Base-by-base conservation (phyloP, 768 basidiomycete genomes). In the Pleurotus citrinopileatus region DNA sequence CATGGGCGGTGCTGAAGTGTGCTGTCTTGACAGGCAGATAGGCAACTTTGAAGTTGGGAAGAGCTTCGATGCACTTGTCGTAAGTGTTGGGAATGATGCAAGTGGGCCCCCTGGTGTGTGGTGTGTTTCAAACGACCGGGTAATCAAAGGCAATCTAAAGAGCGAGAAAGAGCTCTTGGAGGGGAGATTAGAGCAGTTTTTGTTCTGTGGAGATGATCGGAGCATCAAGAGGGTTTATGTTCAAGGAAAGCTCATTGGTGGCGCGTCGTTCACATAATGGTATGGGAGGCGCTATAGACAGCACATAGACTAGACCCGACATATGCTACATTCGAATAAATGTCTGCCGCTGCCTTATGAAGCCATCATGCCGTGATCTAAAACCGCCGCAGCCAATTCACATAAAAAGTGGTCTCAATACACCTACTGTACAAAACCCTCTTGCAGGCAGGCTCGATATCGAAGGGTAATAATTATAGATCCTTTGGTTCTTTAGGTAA, bases 51-150 rank as follows among this genome's bases (percentile, higher is more conserved):
- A 73, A 12, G 72, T 75, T 2, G 94, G 92, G 2, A 96, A 94
- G 71, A 85, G 83, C 57, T 98, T 98, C 63, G 96, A 98, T 64
- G 96, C 96, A 0, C 70, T 98, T 6, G 58, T 91, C 3, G 83
- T 96, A 20, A 81, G 74, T 63, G 73, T 89, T 6, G 70, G 75
- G 27, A 65, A 67, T 40, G 79, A 77, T 34, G 65, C 75, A 26
- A 26, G 19, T 8, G 81, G 77, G 1, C 86, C 85, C 52, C 81
- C 81, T 2, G 77, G 72, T 4, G 57, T 89, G 22, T 87, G 83
- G 84, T 73, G 72, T 29, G 68, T 69, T 10, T 73, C 71, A n/a
- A 64, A 60, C 22, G 73, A 71, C 42, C 62, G 57, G 56, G 53
- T 53, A 56, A 27, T 43, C 7, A 46, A 47, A 15, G 42, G 23